Evolutionary conservation across 768 basidiomycete species (phyloP), one percentile per base, ranked within the genome.

Genomic region (Dioszegia crocea): DNA sequence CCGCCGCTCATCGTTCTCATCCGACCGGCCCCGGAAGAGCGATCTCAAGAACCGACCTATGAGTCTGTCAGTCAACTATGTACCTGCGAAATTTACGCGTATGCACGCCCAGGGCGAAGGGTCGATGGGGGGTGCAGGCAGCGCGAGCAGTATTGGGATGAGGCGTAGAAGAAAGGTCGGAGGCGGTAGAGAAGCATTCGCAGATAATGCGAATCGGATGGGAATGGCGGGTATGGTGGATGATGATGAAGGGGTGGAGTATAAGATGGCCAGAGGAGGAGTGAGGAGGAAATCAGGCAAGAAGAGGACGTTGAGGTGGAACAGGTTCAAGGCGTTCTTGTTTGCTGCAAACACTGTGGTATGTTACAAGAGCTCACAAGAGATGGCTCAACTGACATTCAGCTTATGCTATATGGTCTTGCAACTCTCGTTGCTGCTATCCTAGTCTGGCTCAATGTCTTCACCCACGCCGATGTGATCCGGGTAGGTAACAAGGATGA

Each of bases 291-390:
- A 77, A 76, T 59, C 71, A 30, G 77, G 78, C 60, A 75, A 81
- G 65, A 76, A 74, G 33, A 40, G 38, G 51, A 38, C 31, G 19
- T 76, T 87, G 57, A 79, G 85, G 16, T 92, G 89, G 89, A 91
- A 85, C 70, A 82, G 80, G 62, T 91, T 91, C 82, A 91, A 92
- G 74, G 90, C 88, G 88, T 78, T 81, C 11, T 75, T 91, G 3
- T 86, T 91, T 74, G 43, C 83, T 46, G 79, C 86, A 47, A 91
- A 89, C 70, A 66, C 80, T 31, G 31, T 85, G 31, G 83, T 84
- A 57, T 68, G 82, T 80, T 26, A 2, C 21, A n/a, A n/a, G n/a
- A n/a, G n/a, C n/a, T n/a, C n/a, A n/a, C n/a, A n/a, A n/a, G n/a
- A n/a, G n/a, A n/a, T n/a, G n/a, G n/a, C n/a, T n/a, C n/a, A 51